Conservation (phyloP, 192 early-diverging fungal species). For the Gamsiella multidivaricata region DNA sequence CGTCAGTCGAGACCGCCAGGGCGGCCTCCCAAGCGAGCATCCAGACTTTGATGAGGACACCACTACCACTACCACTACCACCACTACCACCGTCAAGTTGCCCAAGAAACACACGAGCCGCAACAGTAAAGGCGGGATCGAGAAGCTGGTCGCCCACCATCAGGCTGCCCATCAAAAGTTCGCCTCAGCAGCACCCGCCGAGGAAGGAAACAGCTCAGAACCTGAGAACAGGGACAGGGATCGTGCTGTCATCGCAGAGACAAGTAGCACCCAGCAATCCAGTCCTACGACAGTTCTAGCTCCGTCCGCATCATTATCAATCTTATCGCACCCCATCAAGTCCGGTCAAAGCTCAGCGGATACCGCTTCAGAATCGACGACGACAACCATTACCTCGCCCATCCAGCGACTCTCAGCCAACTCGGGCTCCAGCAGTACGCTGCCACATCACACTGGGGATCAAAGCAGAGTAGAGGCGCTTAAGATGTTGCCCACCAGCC, state of each 20-base stretch:
- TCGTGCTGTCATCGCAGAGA: neutral
- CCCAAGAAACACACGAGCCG: neutral
- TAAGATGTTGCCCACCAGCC: neutral
- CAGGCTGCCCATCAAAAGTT: slow-evolving; percentile 20
- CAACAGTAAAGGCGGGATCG: slow-evolving; percentile 2
- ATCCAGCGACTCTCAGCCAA: neutral
- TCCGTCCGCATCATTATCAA: slow-evolving; percentile 17
- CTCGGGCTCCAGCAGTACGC: no score
- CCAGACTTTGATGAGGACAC: slow-evolving; percentile 18
- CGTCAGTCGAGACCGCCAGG: neutral
- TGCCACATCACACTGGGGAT: neutral
- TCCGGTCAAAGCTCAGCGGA: neutral
- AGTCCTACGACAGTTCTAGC: slow-evolving; percentile 2
- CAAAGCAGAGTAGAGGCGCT: neutral
- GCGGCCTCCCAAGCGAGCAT: no score
- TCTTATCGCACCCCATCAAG: slow-evolving; percentile 5
- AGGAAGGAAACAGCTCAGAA: neutral
- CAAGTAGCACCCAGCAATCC: neutral
- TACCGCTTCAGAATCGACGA: neutral
- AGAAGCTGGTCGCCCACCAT: slow-evolving; percentile 21
- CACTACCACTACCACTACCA: slow-evolving; percentile 17
- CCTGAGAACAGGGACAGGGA: slow-evolving; percentile 1
- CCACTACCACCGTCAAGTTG: slow-evolving; percentile 9
- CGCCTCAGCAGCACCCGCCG: neutral
- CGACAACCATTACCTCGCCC: neutral